Base-by-base conservation (phyloP, 2,329 filamentous ascomycete genomes). In the Cladophialophora psammophila region DNA sequence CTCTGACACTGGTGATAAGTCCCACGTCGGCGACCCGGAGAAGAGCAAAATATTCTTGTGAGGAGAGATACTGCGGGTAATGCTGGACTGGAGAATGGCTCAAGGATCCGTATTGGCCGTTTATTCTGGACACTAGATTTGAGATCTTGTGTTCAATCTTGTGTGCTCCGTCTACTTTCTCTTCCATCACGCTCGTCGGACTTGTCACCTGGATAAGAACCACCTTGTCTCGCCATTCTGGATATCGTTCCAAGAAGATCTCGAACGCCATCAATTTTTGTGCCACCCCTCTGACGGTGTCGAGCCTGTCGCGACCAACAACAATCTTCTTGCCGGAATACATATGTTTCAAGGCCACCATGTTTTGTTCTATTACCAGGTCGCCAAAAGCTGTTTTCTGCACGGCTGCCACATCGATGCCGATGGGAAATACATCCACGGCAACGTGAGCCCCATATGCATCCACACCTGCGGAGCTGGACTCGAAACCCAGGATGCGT, bases 221-320 rank as follows among this genome's bases (percentile, higher is more conserved):
- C 1, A 97, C 94, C 81, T 93, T 91, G 69, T 94, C 93, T 60
- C 89, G 88, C 94, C 93, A 97, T 78, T 97, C 90, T 1, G 94
- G 94, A 76, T 95, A 96, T 69, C 90, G 86, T 75, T 96, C 92
- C 45, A 98, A 85, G 81, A 98, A 97, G 66, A 91, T 87, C 79
- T 97, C 93, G 77, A 97, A 98, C 0, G 94, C 94, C 81, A 96
- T 91, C 36, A 98, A 84, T 80, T 98, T 98, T 79, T 97, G 94
- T n/a, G 92, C 90, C 13, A 98, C 94, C 75, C 95, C 94, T 69
- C 94, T 88, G 53, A 96, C 93, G 74, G 91, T 94, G 78, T 98
- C 94, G 60, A 98, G 83, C n/a, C 94, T 90, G 78, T 98, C 94
- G 73, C 94, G 89, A 10, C 94, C 94, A 63, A 98, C 93, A 73